Conservation (phyloP, 495 filamentous ascomycete species). For the Chaetomidium leptoderma region DNA sequence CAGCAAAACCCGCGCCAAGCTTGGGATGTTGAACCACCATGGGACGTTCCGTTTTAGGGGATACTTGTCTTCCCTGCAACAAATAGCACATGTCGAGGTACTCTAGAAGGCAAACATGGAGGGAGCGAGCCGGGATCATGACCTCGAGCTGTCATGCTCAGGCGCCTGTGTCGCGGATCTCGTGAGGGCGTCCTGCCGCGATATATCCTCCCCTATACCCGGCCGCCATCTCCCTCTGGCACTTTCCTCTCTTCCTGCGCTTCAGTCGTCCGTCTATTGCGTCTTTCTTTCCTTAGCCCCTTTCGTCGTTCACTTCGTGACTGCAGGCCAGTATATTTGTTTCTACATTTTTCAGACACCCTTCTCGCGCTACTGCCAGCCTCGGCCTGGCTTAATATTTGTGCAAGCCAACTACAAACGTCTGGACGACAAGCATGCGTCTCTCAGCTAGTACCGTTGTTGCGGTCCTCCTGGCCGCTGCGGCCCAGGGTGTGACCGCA, state of each 20-base stretch:
- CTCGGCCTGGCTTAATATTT: constrained; percentile 16
- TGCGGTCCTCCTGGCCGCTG: constrained; percentile 25
- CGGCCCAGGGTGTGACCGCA: constrained; percentile 24
- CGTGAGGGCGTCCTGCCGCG: constrained; percentile 5
- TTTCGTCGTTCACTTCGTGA: constrained; percentile 29
- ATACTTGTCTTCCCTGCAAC: not conserved
- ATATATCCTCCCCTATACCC: constrained; percentile 18
- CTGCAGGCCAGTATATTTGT: constrained; percentile 31
- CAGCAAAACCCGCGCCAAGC: not conserved
- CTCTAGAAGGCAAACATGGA: not conserved
- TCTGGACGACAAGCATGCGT: constrained; percentile 26
- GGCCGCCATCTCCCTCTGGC: not conserved
- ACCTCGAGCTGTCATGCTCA: not conserved
- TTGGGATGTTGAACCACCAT: constrained; percentile 1
- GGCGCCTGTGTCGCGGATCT: constrained; percentile 23
- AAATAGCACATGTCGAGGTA: not conserved
- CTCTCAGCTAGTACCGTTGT: constrained; percentile 25
- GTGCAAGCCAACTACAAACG: not conserved
- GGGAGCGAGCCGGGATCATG: not conserved
- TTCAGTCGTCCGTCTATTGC: constrained; percentile 5
- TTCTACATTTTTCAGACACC: constrained; percentile 21
- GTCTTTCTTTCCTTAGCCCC: constrained; percentile 8
- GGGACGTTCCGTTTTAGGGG: constrained; percentile 12
- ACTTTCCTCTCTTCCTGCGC: constrained; percentile 8
- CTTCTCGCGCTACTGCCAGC: constrained; percentile 18